phyloP scores from a whole-genome alignment of 2,329 filamentous ascomycete genomes.

The Sporothrix humicola region DNA sequence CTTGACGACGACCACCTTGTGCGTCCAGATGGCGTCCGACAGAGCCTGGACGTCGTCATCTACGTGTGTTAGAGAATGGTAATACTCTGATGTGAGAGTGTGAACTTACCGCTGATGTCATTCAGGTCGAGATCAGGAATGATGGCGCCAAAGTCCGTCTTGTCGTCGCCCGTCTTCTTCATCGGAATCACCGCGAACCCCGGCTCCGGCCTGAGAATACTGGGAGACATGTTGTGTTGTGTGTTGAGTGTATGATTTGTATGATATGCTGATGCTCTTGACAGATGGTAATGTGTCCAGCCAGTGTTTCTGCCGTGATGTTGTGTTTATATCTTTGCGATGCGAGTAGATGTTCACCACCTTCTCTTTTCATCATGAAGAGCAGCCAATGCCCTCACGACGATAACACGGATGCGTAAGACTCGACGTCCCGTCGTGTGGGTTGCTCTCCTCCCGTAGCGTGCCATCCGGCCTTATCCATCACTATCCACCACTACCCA shows the following conservation, averaged over 20 bases:
- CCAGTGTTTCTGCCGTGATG: not conserved
- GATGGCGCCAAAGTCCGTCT: conserved; percentile 48
- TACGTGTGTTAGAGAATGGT: conserved; percentile 7
- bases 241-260: not conserved
- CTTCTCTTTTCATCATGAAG: not conserved
- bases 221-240: conserved; percentile 29
- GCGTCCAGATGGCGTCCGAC: conserved; percentile 50
- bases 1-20: conserved; percentile 53
- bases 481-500: not conserved
- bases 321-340: conserved; percentile 4
- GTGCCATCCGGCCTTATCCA: not conserved
- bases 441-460: not conserved
- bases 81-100: not conserved
- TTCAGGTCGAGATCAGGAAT: conserved; percentile 49
- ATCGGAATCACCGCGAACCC: conserved; percentile 48
- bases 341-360: not conserved
- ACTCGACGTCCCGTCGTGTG: not conserved
- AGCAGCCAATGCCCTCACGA: not conserved
- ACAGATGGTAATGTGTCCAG: not conserved
- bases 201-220: conserved; percentile 36
- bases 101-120: conserved; percentile 43
- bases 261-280: not conserved
- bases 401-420: conserved; percentile 19
- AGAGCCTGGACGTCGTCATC: conserved; percentile 48
- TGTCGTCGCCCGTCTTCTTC: conserved; percentile 44